phyloP scores from a whole-genome alignment of 257 asterid genomes.

The Cynanchum wilfordii region DNA sequence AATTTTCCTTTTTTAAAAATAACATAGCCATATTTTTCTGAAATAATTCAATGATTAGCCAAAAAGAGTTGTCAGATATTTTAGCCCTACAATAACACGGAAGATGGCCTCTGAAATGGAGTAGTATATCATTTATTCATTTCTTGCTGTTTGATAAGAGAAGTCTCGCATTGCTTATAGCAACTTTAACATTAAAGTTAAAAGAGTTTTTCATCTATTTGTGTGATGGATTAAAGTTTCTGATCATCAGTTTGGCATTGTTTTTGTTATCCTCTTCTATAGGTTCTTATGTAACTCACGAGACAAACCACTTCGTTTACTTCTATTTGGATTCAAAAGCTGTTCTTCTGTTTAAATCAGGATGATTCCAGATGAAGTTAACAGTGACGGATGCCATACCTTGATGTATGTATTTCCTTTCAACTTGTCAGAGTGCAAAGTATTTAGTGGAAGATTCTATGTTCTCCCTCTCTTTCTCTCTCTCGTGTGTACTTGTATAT shows the following conservation, averaged over 20 bases:
- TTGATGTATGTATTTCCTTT: conserved; percentile 43
- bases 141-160: neutral
- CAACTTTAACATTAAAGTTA: neutral
- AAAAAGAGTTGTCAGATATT: neutral
- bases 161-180: neutral
- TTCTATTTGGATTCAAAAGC: conserved; percentile 98
- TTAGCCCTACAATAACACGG: neutral
- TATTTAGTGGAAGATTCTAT: conserved; percentile 27
- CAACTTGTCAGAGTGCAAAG: conserved; percentile 26
- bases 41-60: neutral
- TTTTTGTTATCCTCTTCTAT: conserved; percentile 3
- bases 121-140: neutral
- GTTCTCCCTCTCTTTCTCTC: no score
- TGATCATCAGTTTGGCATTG: neutral
- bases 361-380: conserved; percentile 40
- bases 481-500: conserved; percentile 42
- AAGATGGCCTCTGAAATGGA: neutral
- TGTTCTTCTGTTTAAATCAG: conserved; percentile 90
- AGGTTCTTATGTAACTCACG: conserved; percentile 99
- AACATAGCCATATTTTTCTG: neutral
- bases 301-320: conserved; percentile 97
- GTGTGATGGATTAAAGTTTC: neutral
- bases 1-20: no score
- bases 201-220: neutral
- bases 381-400: conserved; percentile 22